Conservation (phyloP, 208 protist genomes). For the Acanthamoeba castellanii region DNA sequence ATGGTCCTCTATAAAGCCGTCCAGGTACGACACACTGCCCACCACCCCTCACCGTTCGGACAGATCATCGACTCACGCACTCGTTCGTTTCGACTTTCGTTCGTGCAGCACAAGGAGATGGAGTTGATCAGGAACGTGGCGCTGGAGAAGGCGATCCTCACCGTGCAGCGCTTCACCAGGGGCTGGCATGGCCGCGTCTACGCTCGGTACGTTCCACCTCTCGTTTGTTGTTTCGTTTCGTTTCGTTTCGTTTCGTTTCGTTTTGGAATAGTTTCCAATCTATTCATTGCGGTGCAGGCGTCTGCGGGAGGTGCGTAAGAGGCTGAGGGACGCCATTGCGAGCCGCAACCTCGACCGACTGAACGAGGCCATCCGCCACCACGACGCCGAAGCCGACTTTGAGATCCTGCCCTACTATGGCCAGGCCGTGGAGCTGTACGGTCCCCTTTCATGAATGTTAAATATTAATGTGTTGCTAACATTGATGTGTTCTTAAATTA, state of each 20-base stretch:
- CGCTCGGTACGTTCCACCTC: neutral
- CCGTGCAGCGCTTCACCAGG: slow-evolving; percentile 11
- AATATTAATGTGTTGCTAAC: neutral
- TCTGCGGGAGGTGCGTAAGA: neutral
- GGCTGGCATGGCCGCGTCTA: slow-evolving; percentile 35
- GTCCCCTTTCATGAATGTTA: neutral
- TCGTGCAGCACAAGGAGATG: slow-evolving; percentile 8
- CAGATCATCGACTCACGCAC: no score
- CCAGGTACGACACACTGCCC: no score
- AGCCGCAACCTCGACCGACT: slow-evolving; percentile 25
- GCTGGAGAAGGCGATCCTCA: slow-evolving; percentile 16
- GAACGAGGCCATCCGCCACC: slow-evolving; percentile 29
- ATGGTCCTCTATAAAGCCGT: slow-evolving; percentile 45
- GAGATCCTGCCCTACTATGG: slow-evolving; percentile 7
- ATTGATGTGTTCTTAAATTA: neutral
- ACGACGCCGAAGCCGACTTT: slow-evolving; percentile 21
- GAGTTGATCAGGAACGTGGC: slow-evolving; percentile 55
- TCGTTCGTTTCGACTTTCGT: neutral
- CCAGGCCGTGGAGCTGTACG: slow-evolving; percentile 7
- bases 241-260: no score
- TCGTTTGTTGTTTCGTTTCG: neutral
- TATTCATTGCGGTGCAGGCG: neutral
- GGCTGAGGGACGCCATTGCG: neutral
- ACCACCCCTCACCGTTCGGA: no score
- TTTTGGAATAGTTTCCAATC: neutral